Evolutionary conservation across 352 stramenopile species (phyloP).

Genomic region (Pythium folliculosum): DNA sequence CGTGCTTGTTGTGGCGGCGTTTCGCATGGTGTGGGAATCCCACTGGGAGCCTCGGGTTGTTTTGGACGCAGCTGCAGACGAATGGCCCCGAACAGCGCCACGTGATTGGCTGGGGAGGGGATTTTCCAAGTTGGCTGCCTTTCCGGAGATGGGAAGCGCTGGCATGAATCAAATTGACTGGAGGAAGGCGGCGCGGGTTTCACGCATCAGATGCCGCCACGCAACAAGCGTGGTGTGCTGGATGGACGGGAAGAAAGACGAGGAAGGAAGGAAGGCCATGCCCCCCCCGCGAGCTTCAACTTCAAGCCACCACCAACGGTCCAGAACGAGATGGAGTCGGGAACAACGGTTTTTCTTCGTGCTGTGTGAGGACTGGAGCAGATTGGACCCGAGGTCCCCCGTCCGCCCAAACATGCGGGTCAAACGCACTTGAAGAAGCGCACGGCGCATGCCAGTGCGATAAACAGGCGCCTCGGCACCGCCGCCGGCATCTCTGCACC

Average conservation of each 20-base stretch:
- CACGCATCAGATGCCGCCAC: too few species aligned
- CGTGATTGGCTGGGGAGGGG: slow-evolving; percentile 6
- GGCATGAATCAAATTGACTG: slow-evolving; percentile 20
- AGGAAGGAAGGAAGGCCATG: too few species aligned
- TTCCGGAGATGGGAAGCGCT: neutral
- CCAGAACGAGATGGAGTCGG: too few species aligned
- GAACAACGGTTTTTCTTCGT: too few species aligned
- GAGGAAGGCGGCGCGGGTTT: slow-evolving; percentile 7
- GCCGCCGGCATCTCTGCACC: too few species aligned
- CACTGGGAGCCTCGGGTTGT: too few species aligned
- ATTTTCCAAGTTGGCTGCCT: neutral
- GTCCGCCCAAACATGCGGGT: too few species aligned
- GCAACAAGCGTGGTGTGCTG: neutral
- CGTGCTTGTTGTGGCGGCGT: neutral
- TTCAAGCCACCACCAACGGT: slow-evolving; percentile 18
- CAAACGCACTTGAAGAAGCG: too few species aligned
- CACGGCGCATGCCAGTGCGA: too few species aligned
- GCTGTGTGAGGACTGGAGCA: too few species aligned
- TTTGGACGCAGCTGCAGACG: slow-evolving; percentile 23
- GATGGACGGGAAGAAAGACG: neutral
- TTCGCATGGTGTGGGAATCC: slow-evolving; percentile 4
- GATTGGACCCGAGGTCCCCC: too few species aligned
- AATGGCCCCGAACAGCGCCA: neutral
- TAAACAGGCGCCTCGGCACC: too few species aligned
- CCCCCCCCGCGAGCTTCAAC: slow-evolving; percentile 10